Evolutionary conservation across 2,329 filamentous ascomycete genomes (phyloP).

Genomic region (Apiospora pterosperma): DNA sequence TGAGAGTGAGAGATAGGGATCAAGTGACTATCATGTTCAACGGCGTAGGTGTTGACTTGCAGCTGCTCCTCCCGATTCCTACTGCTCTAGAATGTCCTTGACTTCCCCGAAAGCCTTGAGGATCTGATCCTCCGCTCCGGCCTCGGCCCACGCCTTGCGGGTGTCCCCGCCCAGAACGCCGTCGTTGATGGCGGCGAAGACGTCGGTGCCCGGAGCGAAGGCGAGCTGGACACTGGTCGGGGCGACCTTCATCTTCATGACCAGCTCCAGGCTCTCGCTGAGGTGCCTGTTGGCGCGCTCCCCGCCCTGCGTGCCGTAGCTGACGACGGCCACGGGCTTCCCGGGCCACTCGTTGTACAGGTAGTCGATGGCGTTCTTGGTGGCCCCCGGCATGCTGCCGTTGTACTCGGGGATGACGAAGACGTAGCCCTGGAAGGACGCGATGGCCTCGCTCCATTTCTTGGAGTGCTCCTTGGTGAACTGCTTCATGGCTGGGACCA

Average conservation of each 20-base stretch:
- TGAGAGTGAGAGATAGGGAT: constrained; percentile 10
- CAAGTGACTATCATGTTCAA: too few species aligned
- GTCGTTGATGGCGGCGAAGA: constrained; percentile 15
- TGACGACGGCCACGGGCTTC: constrained; percentile 51
- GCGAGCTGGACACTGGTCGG: constrained; percentile 27
- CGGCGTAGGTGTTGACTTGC: neutral
- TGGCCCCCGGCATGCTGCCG: constrained; percentile 46
- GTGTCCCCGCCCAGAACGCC: constrained; percentile 20
- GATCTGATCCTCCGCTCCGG: constrained; percentile 11
- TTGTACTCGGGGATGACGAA: constrained; percentile 56
- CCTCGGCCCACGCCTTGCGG: constrained; percentile 17
- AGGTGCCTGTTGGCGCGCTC: constrained; percentile 25
- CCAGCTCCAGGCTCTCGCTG: constrained; percentile 25
- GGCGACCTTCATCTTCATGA: constrained; percentile 27
- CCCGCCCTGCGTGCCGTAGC: constrained; percentile 48
- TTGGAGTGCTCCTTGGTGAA: constrained; percentile 39
- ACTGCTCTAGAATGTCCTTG: constrained; percentile 21
- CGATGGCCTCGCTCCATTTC: constrained; percentile 42
- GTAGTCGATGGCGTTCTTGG: constrained; percentile 63
- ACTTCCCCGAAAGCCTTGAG: constrained; percentile 22
- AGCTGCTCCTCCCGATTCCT: constrained; percentile 7
- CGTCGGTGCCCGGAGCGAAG: constrained; percentile 14
- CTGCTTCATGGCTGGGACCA: constrained; percentile 30
- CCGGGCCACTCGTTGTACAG: constrained; percentile 55
- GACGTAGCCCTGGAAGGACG: constrained; percentile 43